phyloP scores from a whole-genome alignment of 208 protist genomes.

The Leishmania gerbilli region DNA sequence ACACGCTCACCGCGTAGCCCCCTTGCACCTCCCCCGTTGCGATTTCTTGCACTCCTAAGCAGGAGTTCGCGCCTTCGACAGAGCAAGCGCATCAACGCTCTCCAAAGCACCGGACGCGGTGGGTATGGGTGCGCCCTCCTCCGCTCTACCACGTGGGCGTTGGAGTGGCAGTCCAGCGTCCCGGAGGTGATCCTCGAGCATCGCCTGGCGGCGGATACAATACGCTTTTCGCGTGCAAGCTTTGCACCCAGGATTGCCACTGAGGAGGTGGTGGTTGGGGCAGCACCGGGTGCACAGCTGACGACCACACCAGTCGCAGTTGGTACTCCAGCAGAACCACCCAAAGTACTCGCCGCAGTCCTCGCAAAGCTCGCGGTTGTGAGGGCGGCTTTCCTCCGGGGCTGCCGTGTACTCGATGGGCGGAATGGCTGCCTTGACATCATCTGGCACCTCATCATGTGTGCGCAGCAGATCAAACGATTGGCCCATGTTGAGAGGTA shows the following conservation, averaged over 20 bases:
- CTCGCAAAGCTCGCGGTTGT: constrained; percentile 49
- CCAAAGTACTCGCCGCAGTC: constrained; percentile 66
- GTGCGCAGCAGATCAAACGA: constrained; percentile 54
- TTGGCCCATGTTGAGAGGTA: constrained; percentile 50
- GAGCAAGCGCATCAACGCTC: neutral
- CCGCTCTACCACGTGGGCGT: neutral
- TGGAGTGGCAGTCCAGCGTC: constrained; percentile 12
- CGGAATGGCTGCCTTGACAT: constrained; percentile 66
- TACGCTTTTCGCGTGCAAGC: constrained; percentile 68
- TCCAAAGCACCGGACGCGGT: neutral
- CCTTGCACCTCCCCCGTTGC: neutral
- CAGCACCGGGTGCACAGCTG: constrained; percentile 80
- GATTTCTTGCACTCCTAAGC: neutral
- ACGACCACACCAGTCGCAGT: constrained; percentile 85
- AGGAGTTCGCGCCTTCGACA: neutral
- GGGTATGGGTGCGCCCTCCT: neutral
- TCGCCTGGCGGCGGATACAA: constrained; percentile 24
- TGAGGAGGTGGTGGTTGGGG: constrained; percentile 62
- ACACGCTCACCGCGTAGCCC: neutral
- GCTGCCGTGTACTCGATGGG: constrained; percentile 71
- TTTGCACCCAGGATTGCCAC: constrained; percentile 67
- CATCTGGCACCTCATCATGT: constrained; percentile 64
- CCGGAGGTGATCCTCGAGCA: constrained; percentile 29
- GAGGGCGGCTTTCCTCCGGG: constrained; percentile 29
- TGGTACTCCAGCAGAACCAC: constrained; percentile 66